Conservation (phyloP, 192 early-diverging fungal species). For the Gigaspora rosea region DNA sequence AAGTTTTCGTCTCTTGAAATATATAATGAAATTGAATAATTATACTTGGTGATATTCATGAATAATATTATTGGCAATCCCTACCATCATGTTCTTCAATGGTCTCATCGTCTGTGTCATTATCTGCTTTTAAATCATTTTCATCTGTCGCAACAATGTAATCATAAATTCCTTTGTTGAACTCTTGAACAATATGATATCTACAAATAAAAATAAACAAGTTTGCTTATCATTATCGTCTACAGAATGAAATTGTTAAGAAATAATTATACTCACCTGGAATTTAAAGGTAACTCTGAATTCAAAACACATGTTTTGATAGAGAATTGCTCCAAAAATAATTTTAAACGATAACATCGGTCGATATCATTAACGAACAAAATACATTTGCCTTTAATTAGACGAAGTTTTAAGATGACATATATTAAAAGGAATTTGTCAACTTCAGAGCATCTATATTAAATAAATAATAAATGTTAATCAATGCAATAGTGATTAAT, state of each 20-base stretch:
- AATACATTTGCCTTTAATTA: conserved; percentile 89
- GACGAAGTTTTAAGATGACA: conserved; percentile 86
- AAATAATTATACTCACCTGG: conserved; percentile 37
- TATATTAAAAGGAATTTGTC: conserved; percentile 90
- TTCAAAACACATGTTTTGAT: conserved; percentile 90
- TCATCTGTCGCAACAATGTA: conserved; percentile 97
- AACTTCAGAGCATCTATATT: conserved; percentile 61
- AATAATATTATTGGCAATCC: not conserved
- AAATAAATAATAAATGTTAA: conserved; percentile 7
- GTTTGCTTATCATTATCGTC: not conserved
- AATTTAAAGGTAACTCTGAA: conserved; percentile 92
- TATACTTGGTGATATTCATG: not conserved
- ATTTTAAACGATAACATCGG: conserved; percentile 83
- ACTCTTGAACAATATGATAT: conserved; percentile 95
- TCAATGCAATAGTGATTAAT: not conserved
- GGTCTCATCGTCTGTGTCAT: conserved; percentile 59
- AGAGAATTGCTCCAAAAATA: conserved; percentile 97
- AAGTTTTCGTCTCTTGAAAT: conserved; percentile 32
- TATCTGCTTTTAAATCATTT: conserved; percentile 66
- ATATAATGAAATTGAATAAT: not conserved
- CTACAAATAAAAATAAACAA: conserved; percentile 41
- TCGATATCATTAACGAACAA: conserved; percentile 98
- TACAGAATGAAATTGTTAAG: not conserved
- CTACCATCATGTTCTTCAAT: conserved; percentile 48
- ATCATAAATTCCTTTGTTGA: conserved; percentile 94